Evolutionary conservation across 257 asterid genomes (phyloP).

Genomic region (Echium plantagineum): DNA sequence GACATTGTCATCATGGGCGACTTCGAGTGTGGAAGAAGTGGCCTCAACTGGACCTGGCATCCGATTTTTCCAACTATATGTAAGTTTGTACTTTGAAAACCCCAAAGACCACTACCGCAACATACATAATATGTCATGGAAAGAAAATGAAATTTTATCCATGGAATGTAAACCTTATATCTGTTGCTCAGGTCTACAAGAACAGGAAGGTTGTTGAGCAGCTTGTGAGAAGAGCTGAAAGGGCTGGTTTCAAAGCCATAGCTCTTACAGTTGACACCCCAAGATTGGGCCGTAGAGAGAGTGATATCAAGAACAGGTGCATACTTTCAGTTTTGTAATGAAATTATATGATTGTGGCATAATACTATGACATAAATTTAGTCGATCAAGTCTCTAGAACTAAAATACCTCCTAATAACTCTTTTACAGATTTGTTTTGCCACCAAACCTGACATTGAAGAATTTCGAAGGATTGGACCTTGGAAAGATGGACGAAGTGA

Average conservation of each 20-base stretch:
- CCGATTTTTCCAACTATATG: conserved; percentile 48
- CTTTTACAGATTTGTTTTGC: conserved; percentile 29
- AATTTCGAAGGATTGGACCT: conserved; percentile 81
- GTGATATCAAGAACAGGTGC: conserved; percentile 86
- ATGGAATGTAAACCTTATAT: neutral
- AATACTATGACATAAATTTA: too few relatives aligned
- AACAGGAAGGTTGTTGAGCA: conserved; percentile 87
- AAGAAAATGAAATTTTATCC: neutral
- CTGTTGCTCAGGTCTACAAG: conserved; percentile 57
- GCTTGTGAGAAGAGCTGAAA: conserved; percentile 88
- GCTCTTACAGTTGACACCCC: conserved; percentile 95
- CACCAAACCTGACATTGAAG: conserved; percentile 62
- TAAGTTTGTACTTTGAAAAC: conserved; percentile 11
- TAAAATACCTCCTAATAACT: neutral
- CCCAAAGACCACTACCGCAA: neutral
- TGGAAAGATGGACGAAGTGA: conserved; percentile 71
- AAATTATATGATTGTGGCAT: neutral
- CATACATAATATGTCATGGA: neutral
- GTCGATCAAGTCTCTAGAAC: too few relatives aligned
- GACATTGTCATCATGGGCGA: conserved; percentile 69
- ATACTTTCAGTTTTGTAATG: neutral
- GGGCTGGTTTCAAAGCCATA: conserved; percentile 90
- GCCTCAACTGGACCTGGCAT: conserved; percentile 62
- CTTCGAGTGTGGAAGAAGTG: conserved; percentile 77
- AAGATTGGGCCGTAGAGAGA: conserved; percentile 76